A percentile compares a stretch with the other conserved stretches of the same genome.
These are phyloP conservation scores for Penstemon newberryi DNA, from an alignment of 257 asterid species.

Conservation along the genomic window DNA sequence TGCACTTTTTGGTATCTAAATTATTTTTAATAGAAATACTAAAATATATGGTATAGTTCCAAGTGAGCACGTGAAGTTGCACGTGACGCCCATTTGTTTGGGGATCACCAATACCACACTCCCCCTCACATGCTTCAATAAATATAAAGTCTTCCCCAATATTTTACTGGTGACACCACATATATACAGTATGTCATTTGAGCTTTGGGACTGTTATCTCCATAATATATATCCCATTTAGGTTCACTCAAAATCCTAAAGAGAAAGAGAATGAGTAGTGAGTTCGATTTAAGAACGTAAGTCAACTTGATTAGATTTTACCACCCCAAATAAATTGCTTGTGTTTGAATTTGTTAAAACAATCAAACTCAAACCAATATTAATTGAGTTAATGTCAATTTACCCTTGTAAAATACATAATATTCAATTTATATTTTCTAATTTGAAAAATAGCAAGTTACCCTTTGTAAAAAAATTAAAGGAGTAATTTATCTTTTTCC, in stretches of 20 bases:
- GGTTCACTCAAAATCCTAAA: background rate
- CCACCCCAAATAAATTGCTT: no score
- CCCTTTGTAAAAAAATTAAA: accelerated
- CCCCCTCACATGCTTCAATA: conserved; percentile 57
- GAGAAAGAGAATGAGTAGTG: background rate
- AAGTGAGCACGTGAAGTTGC: conserved; percentile 57
- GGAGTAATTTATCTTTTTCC: no score
- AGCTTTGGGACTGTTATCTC: background rate
- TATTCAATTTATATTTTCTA: no score
- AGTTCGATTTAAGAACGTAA: no score
- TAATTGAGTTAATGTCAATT: no score
- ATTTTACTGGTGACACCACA: conserved; percentile 2
- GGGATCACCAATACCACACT: conserved; percentile 55
- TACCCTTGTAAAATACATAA: no score
- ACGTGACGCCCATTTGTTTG: conserved; percentile 60
- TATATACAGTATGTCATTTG: background rate
- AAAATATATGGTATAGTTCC: background rate
- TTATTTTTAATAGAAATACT: no score
- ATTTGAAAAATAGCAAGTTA: no score
- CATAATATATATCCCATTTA: background rate
- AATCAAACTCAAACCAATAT: no score
- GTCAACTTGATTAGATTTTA: no score
- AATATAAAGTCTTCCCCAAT: conserved; percentile 27
- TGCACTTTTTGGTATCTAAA: no score
- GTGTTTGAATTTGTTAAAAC: no score